phyloP scores from a whole-genome alignment of 352 stramenopile species.

The Phytophthora hibernalis region DNA sequence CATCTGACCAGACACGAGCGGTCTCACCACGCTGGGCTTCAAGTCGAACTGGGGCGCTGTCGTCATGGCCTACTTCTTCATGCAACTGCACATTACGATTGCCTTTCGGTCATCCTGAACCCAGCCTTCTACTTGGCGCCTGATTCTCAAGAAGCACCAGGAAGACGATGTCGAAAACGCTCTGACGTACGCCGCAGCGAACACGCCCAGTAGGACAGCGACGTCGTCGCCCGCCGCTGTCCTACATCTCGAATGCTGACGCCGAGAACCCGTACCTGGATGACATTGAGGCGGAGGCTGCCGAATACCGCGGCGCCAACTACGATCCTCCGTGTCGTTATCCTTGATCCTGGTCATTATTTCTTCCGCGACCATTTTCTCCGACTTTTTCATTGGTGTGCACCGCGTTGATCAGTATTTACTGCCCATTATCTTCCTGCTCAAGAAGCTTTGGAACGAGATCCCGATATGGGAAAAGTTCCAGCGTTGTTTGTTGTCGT shows the following conservation, averaged over 20 bases:
- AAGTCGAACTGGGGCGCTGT: conserved; percentile 32
- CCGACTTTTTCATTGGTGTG: conserved; percentile 50
- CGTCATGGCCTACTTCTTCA: conserved; percentile 20
- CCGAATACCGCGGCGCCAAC: conserved; percentile 44
- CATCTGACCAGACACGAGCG: conserved; percentile 20
- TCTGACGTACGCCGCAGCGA: conserved; percentile 23
- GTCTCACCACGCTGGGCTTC: conserved; percentile 47
- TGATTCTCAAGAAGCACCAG: conserved; percentile 47
- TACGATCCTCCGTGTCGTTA: conserved; percentile 43
- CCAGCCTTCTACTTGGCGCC: conserved; percentile 47
- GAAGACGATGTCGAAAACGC: conserved; percentile 37
- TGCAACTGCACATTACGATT: conserved; percentile 3
- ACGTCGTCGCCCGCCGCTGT: conserved; percentile 42
- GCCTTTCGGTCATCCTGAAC: conserved; percentile 47
- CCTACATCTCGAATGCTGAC: conserved; percentile 49
- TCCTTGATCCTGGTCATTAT: conserved; percentile 46
- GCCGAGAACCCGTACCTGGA: conserved; percentile 36
- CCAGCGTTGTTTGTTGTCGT: conserved; percentile 20
- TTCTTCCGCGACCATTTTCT: conserved; percentile 49
- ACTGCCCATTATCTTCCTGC: conserved; percentile 47
- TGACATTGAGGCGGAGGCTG: conserved; percentile 34
- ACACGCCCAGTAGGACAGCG: conserved; percentile 27
- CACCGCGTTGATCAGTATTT: conserved; percentile 53
- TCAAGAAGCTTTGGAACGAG: conserved; percentile 38
- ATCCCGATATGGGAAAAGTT: conserved; percentile 26